Conservation (phyloP, 768 basidiomycete genomes). For the Panaeolus cyanescens region DNA sequence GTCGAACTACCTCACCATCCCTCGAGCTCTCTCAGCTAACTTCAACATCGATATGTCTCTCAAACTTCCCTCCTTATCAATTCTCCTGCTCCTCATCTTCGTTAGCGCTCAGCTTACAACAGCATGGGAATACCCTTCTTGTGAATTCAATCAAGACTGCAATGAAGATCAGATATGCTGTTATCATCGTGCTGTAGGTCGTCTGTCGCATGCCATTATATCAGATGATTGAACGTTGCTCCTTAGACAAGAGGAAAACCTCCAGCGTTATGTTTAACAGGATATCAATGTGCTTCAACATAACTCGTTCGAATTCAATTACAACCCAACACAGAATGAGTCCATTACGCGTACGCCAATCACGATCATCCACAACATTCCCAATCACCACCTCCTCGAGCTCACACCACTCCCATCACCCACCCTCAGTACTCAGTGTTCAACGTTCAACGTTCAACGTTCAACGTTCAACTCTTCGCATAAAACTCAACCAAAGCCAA, state of each 20-base stretch:
- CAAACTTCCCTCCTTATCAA: neutral
- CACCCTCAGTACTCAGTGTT: no score
- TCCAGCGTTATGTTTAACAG: neutral
- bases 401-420: no score
- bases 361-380: no score
- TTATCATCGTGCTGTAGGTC: neutral
- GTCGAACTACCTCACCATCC: no score
- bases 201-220: neutral
- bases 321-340: no score
- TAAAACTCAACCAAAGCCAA: neutral
- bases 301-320: neutral
- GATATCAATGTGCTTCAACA: neutral
- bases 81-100: neutral
- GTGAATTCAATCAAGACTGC: neutral
- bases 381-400: no score
- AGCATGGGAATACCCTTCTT: neutral
- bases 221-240: neutral
- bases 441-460: no score
- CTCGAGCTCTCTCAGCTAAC: no score
- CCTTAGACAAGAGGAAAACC: neutral
- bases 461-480: neutral
- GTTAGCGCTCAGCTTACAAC: neutral
- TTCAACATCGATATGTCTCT: neutral
- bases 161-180: neutral
- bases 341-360: no score